Percentiles rank a stretch among this genome's conserved stretches.
Conservation (phyloP, 1,284 basidiomycete species). For the Microbotryum violaceum region DNA sequence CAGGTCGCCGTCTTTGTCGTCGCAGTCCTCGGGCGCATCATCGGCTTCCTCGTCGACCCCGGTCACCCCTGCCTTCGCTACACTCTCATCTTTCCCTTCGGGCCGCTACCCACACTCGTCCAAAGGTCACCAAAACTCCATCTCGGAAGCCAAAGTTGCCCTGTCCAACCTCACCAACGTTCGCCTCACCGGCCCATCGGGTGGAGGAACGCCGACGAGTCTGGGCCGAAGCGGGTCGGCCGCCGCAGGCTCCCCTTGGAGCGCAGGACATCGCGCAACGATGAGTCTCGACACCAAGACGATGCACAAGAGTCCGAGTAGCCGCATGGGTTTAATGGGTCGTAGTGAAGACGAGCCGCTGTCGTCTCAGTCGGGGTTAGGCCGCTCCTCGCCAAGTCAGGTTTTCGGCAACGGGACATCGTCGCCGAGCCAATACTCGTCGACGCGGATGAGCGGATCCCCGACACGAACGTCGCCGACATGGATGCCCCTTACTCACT, state of each 20-base stretch:
- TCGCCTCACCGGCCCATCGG: neutral
- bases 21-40: conserved; percentile 19
- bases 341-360: neutral
- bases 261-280: neutral
- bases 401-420: neutral
- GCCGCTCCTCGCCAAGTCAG: neutral
- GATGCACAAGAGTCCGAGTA: neutral
- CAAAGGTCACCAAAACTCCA: neutral
- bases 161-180: neutral
- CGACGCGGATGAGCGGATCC: neutral
- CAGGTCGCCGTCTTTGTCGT: conserved; percentile 27
- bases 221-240: neutral
- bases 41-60: conserved; percentile 4
- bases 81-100: conserved; percentile 11
- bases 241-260: neutral
- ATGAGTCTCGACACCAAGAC: conserved; percentile 1
- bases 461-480: neutral
- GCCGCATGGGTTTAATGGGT: neutral
- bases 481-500: too few species aligned
- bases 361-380: neutral
- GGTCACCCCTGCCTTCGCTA: conserved; percentile 20
- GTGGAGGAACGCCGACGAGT: neutral
- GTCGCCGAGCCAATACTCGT: neutral
- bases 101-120: neutral
- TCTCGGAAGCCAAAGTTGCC: neutral